These are phyloP conservation scores for Iris macrosiphon DNA, from an alignment of 106 monocot species.

Conservation along the genomic window DNA sequence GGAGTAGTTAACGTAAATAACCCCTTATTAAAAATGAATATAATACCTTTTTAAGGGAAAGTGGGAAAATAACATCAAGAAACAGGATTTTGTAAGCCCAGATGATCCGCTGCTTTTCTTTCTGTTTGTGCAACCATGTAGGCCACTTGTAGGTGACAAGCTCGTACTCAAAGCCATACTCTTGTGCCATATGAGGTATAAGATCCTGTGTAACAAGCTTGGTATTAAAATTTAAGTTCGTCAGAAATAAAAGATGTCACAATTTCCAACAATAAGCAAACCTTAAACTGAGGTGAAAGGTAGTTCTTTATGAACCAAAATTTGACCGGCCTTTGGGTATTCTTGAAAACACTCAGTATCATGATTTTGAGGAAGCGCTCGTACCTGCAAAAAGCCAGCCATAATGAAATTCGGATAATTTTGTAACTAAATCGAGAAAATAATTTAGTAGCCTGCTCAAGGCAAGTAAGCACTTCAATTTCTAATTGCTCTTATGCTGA, in stretches of 20 bases:
- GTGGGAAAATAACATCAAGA: conserved; percentile 96
- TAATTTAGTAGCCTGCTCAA: too few species aligned
- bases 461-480: too few species aligned
- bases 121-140: conserved; percentile 98
- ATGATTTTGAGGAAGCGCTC: conserved; percentile 97
- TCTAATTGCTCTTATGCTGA: too few species aligned
- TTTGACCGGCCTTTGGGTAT: conserved; percentile 83
- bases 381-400: conserved; percentile 54
- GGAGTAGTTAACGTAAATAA: too few species aligned
- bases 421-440: too few species aligned
- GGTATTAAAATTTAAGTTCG: neutral
- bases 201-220: conserved; percentile 55
- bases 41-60: conserved; percentile 87
- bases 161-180: conserved; percentile 97
- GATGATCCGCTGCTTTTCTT: conserved; percentile 95
- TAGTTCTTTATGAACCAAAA: conserved; percentile 99
- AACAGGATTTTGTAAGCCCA: conserved; percentile 99
- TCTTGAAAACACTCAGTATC: conserved; percentile 91
- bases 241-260: neutral
- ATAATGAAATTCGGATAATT: too few species aligned
- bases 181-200: conserved; percentile 89
- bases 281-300: conserved; percentile 99
- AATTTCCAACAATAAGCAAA: conserved; percentile 18
- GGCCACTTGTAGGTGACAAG: conserved; percentile 99
- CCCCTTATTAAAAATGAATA: too few species aligned